Base-by-base conservation (phyloP, 225 moss, liverwort and hornwort species). In the Physcomitrium patens region DNA sequence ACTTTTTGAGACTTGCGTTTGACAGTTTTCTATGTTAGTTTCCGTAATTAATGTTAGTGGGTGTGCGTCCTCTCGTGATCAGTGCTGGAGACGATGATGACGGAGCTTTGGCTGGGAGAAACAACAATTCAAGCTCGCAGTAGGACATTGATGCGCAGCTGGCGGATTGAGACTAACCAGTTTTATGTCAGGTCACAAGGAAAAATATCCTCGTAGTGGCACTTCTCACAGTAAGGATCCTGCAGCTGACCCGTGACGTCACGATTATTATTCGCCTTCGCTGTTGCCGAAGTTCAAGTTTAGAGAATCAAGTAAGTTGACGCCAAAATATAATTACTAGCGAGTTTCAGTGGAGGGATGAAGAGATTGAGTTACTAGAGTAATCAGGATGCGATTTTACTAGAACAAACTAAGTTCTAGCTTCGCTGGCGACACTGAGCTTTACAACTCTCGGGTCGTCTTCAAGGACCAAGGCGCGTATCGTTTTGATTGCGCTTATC, bases 81-180 rank as follows among this genome's bases (percentile, higher is more conserved):
- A 85, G 85, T 31, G 69, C 76, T 76, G 68, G 72, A 85, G 81
- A 80, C 70, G 77, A 80, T 86, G 86, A 83, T 82, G 82, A 86
- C 71, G 80, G 77, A 71, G 79, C 59, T 71, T 65, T 60, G 67
- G 52, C 58, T 77, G 26, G 66, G 7, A 76, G 79, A 57, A 73
- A 52, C 26, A 49, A 16, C 48, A 56, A 65, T 69, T 68, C 31
- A 74, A 74, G 70, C 77, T 70, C 77, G 82, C 31, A 77, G 73
- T 77, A 77, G 82, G 76, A 82, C 77, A 79, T 69, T 82, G 82
- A 55, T 74, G 76, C 65, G 76, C 61, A 77, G 71, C 76, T 77
- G 63, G 77, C 71, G 50, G 60, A 68, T 62, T 41, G 68, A 68
- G 64, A 48, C 48, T 58, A 77, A 86, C 74, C 77, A 77, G 28